Percentiles rank a stretch among this genome's conserved stretches.
Conservation (phyloP, 257 asterid genomes). For the Mentha longifolia region DNA sequence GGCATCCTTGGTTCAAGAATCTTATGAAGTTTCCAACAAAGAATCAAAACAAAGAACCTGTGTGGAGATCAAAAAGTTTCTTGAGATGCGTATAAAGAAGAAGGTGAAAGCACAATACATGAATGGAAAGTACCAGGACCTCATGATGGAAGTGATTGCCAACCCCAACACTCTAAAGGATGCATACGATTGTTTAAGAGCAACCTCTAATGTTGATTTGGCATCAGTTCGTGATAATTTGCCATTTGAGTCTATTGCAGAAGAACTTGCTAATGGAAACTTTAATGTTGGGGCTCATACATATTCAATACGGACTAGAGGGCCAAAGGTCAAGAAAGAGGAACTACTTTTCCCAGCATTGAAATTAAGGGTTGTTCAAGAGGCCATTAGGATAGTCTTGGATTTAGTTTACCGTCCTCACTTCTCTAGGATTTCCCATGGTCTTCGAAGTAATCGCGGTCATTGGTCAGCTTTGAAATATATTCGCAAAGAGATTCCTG, state of each 20-base stretch:
- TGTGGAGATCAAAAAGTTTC: conserved; percentile 60
- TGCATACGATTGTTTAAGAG: conserved; percentile 73
- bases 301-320: conserved; percentile 62
- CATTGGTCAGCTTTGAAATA: conserved; percentile 86
- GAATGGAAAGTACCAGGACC: conserved; percentile 71
- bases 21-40: conserved; percentile 43
- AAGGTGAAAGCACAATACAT: conserved; percentile 76
- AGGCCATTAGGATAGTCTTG: conserved; percentile 77
- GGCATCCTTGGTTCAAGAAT: conserved; percentile 80
- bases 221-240: conserved; percentile 46
- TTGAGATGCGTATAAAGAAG: conserved; percentile 74
- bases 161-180: conserved; percentile 73
- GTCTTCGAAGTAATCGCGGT: conserved; percentile 81
- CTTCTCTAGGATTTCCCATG: conserved; percentile 86
- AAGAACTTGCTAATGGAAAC: conserved; percentile 65
- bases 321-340: conserved; percentile 59
- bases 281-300: conserved; percentile 70
- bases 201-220: conserved; percentile 65
- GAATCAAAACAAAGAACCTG: conserved; percentile 52
- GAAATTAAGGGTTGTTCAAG: conserved; percentile 75
- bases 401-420: conserved; percentile 86
- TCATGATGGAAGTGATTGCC: conserved; percentile 74
- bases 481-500: conserved; percentile 65
- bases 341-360: conserved; percentile 67
- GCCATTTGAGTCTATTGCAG: conserved; percentile 72